Evolutionary conservation across 75 land plant species (phyloP), one percentile per base, ranked within the genome.

Genomic region (Larix kaempferi): DNA sequence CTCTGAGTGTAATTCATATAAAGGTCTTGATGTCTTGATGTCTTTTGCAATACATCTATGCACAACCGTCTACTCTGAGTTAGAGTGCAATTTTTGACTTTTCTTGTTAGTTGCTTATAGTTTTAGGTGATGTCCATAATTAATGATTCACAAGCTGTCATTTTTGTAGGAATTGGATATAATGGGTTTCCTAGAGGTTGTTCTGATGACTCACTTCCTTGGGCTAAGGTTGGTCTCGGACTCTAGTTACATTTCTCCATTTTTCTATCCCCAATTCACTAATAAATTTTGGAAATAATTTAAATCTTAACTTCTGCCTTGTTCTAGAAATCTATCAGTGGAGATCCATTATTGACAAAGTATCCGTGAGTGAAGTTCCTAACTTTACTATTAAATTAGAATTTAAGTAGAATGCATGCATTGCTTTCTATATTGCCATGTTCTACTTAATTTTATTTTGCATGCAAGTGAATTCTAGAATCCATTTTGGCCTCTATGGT

Each of bases 131-230:
- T n/a, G 19, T 41, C 49, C 73, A 17, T 69, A 37, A 5, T 69
- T 69, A 69, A 10, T 69, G 23, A 69, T 39, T 39, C n/a, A 21
- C 25, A 3, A n/a, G n/a, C 21, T 12, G n/a, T 41, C 7, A 17
- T 10, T 29, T 41, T 69, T 69, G 12, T 82, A 93, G 99, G 99
- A 74, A 96, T 96, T 67, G 99, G 99, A 17, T 96, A 96, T 76
- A 96, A 96, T 84, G 99, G 99, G 19, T 96, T 96, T 83, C 99
- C 99, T 76, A 83, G 99, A 81, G 99, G 99, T 58, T 96, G 99
- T 76, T 92, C 99, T 29, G 99, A 96, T 82, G 95, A 96, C 85
- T 85, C 89, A 71, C 95, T 96, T 82, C 95, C 99, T 44, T 96
- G 98, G 99, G 94, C 99, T 21, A 96, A 96, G 98, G 99, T 96